phyloP scores from a whole-genome alignment of 129 eudicot genomes.

The Logfia minima region DNA sequence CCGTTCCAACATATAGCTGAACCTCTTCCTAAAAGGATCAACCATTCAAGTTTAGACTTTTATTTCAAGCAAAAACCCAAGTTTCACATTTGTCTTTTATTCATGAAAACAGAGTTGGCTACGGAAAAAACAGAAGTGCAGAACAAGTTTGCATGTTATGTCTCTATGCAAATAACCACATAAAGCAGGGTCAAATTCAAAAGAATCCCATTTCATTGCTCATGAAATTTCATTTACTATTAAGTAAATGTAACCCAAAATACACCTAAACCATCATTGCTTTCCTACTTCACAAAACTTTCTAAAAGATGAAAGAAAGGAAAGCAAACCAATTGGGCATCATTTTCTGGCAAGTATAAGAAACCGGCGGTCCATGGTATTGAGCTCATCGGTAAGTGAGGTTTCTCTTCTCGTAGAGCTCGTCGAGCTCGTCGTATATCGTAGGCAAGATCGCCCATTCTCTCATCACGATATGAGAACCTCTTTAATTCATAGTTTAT shows the following conservation, averaged over 20 bases:
- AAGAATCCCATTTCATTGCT: no score
- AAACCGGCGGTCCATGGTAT: constrained; percentile 17
- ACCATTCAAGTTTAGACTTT: not conserved
- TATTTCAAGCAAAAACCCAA: not conserved
- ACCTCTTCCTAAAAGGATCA: not conserved
- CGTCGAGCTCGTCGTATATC: not conserved
- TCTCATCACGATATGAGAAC: not conserved
- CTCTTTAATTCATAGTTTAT: constrained; percentile 8
- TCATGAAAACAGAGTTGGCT: not conserved
- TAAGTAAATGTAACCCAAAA: no score
- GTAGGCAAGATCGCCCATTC: not conserved
- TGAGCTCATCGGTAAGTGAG: constrained; percentile 9
- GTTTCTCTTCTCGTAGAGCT: not conserved
- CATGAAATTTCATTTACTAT: no score
- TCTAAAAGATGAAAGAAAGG: no score
- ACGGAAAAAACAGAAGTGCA: not conserved
- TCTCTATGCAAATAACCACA: no score
- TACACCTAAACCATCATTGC: no score
- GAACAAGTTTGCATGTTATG: no score
- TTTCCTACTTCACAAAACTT: no score
- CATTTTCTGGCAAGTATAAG: constrained; percentile 6
- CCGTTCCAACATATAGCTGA: not conserved
- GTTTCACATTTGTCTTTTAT: not conserved
- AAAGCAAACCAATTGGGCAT: not conserved
- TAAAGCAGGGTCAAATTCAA: no score